Conservation (phyloP, 148 eudicot species). For the Chenopodium suecicum region DNA sequence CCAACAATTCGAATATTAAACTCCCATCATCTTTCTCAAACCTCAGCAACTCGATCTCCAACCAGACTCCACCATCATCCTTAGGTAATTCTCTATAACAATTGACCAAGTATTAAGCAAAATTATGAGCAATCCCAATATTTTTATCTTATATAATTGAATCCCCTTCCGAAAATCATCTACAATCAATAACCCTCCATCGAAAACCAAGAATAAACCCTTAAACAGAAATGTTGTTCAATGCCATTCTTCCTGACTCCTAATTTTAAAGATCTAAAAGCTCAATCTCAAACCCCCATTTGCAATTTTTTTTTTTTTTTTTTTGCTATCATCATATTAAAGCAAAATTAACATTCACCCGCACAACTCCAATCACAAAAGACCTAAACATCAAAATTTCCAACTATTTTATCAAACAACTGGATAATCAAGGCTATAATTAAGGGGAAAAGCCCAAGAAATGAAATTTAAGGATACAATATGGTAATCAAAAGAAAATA, state of each 20-base stretch:
- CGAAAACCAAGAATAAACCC: background rate
- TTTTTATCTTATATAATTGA: background rate
- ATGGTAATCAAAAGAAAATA: background rate
- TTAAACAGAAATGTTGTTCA: background rate
- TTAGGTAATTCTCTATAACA: background rate
- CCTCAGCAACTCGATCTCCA: background rate
- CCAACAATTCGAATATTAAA: background rate
- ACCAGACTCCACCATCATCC: background rate
- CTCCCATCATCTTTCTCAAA: background rate
- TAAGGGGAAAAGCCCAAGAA: background rate
- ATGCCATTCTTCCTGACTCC: background rate
- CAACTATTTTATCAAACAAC: background rate
- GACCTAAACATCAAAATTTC: background rate
- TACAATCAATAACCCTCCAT: background rate
- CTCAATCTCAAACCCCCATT: background rate
- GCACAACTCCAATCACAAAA: background rate
- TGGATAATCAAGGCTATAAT: background rate
- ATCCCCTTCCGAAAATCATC: background rate
- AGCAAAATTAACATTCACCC: background rate
- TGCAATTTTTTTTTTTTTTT: background rate
- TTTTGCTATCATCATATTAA: background rate
- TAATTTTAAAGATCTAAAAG: conserved; percentile 8
- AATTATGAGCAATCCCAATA: background rate
- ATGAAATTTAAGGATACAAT: background rate
- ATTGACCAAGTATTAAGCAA: background rate